Conservation (phyloP, 371 early-diverging fungal genomes). For the Catenaria anguillulae region DNA sequence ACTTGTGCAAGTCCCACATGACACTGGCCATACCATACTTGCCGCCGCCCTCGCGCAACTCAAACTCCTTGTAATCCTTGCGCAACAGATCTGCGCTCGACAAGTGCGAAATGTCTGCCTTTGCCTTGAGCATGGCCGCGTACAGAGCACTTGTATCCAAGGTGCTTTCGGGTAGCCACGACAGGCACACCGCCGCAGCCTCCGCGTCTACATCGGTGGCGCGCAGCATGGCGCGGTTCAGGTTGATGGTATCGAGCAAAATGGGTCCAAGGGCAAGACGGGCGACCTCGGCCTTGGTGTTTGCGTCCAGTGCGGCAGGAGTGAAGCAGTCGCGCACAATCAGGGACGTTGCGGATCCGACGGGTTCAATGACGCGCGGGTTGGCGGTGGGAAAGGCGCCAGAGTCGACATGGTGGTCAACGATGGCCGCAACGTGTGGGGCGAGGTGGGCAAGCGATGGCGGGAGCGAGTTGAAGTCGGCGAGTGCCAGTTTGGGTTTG, state of each 20-base stretch:
- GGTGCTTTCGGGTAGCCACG: not conserved
- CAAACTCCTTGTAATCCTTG: constrained; percentile 65
- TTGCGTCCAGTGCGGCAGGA: not conserved
- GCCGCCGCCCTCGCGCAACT: constrained; percentile 12
- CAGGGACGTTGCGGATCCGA: constrained; percentile 48
- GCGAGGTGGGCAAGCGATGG: not conserved
- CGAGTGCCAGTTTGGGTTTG: not conserved
- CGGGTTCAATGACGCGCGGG: constrained; percentile 32
- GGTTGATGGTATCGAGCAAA: constrained; percentile 49
- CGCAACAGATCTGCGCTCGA: constrained; percentile 39
- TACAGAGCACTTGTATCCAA: constrained; percentile 7
- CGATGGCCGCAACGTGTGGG: constrained; percentile 26
- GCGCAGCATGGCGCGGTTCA: constrained; percentile 36
- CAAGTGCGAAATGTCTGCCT: constrained; percentile 33
- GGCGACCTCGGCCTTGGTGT: constrained; percentile 16
- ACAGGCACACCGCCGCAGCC: constrained; percentile 18
- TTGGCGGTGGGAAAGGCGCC: constrained; percentile 23
- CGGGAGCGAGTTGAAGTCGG: constrained; percentile 1
- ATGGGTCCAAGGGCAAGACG: constrained; percentile 42
- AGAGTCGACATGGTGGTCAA: constrained; percentile 65
- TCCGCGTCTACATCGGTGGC: constrained; percentile 35
- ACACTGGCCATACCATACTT: constrained; percentile 47
- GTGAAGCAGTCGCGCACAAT: constrained; percentile 29
- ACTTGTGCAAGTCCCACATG: constrained; percentile 35
- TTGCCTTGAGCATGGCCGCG: constrained; percentile 33